phyloP scores from a whole-genome alignment of 2,329 filamentous ascomycete genomes.

The Fusarium staphyleae region DNA sequence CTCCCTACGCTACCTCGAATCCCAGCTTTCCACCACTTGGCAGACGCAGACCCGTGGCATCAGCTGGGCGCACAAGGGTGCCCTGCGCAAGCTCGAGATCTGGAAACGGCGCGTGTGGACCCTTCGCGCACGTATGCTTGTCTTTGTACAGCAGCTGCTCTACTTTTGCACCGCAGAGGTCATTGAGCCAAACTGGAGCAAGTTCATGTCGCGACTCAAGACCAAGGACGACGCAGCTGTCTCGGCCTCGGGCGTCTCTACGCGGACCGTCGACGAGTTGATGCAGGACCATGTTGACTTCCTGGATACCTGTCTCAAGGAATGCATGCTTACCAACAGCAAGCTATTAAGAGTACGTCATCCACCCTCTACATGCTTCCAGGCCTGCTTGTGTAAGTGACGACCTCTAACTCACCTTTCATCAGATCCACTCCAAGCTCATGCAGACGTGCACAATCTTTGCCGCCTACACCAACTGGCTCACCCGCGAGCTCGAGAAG shows the following conservation, averaged over 20 bases:
- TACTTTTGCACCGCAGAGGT: conserved; percentile 98
- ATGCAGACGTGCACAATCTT: conserved; percentile 97
- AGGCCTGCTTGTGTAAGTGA: neutral
- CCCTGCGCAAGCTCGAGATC: conserved; percentile 76
- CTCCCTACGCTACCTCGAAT: conserved; percentile 88
- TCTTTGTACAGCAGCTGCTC: conserved; percentile 94
- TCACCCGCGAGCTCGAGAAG: conserved; percentile 83
- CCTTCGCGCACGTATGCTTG: conserved; percentile 89
- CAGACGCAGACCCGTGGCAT: conserved; percentile 82
- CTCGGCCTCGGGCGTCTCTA: conserved; percentile 46
- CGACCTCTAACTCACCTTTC: conserved; percentile 16
- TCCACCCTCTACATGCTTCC: neutral
- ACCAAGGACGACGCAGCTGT: conserved; percentile 56
- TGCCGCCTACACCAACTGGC: conserved; percentile 84
- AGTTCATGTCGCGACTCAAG: conserved; percentile 86
- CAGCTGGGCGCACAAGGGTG: conserved; percentile 83
- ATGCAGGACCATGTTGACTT: conserved; percentile 99
- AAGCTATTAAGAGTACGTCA: conserved; percentile 82
- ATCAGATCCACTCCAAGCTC: conserved; percentile 92
- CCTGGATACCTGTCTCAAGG: conserved; percentile 94
- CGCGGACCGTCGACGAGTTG: conserved; percentile 89
- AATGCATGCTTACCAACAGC: conserved; percentile 98
- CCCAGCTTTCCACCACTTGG: conserved; percentile 86
- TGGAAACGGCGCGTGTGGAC: conserved; percentile 97
- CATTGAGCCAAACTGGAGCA: conserved; percentile 96